Percentiles rank a stretch among this genome's conserved stretches.
These are phyloP conservation scores for Thermothielavioides terrestris DNA, from an alignment of 495 filamentous ascomycete species.

Conservation along the genomic window DNA sequence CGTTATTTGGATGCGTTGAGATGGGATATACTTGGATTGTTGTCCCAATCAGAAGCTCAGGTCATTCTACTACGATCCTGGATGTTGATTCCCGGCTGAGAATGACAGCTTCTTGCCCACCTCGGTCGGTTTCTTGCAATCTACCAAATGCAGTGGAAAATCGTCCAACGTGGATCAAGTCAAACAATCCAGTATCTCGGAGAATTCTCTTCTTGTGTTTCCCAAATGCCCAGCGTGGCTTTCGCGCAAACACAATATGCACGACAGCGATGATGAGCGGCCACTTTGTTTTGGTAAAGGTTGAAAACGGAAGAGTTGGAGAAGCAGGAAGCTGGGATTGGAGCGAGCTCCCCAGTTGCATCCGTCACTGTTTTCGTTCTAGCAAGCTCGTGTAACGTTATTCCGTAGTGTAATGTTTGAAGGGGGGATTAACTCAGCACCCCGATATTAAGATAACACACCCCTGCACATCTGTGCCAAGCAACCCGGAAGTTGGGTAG, in stretches of 20 bases:
- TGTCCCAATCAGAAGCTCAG: slow-evolving; percentile 4
- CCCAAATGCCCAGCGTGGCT: neutral
- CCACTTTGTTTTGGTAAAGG: slow-evolving; percentile 13
- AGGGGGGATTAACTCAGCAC: too few relatives aligned
- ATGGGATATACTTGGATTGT: neutral
- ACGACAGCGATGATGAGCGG: slow-evolving; percentile 10
- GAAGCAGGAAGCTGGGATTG: slow-evolving; percentile 11
- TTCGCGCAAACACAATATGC: slow-evolving; percentile 1
- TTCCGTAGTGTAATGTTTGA: neutral
- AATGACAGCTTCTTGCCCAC: neutral
- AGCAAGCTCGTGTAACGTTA: neutral
- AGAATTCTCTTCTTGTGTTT: neutral
- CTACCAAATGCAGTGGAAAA: slow-evolving; percentile 6
- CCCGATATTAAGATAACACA: slow-evolving; percentile 7
- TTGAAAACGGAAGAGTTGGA: slow-evolving; percentile 8
- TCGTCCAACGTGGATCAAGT: neutral
- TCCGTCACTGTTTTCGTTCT: slow-evolving; percentile 5
- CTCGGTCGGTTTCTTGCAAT: slow-evolving; percentile 6
- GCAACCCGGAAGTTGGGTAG: too few relatives aligned
- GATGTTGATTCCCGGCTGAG: neutral
- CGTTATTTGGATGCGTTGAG: neutral
- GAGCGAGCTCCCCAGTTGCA: slow-evolving; percentile 13
- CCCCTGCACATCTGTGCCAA: neutral
- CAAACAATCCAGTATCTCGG: neutral
- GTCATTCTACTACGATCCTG: slow-evolving; percentile 5